Evolutionary conservation across 2,329 filamentous ascomycete species (phyloP), one percentile per base, ranked within the genome.

Genomic region (Microdochium bolleyi): DNA sequence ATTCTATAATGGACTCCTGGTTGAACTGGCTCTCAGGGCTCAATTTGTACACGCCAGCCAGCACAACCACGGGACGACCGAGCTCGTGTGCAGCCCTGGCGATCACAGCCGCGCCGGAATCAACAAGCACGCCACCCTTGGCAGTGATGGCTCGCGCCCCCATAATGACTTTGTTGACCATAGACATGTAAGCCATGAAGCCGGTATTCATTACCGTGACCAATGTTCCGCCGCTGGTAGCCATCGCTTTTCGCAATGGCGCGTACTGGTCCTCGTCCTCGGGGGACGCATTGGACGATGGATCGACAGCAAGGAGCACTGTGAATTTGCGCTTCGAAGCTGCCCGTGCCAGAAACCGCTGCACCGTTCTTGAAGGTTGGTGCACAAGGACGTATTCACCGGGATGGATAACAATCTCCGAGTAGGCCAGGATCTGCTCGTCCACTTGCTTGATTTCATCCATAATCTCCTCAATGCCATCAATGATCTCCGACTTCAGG

Each of bases 401-500:
- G 1, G 89, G 88, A 66, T 95, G 89, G 58, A 99, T 95, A 68
- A 96, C 89, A 49, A 95, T 89, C 57, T 95, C 87, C 2, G 92
- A 89, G 58, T 91, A 88, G 22, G 84, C 83, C 2, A 92, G 89
- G 61, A 99, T 95, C 69, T 96, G 91, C 64, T 95, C 90, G 65
- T 96, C 94, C 8, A 91, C 91, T 65, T 92, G 88, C 58, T 88
- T 87, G 53, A 99, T 85, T 71, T 99, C 94, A 64, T 99, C 94
- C 68, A 95, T 88, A 55, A 99, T 91, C 68, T 99, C 94, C 62
- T 90, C 85, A 62, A 99, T 96, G 44, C 92, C 94, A 61, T 94
- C 89, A 58, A 96, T 85, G 24, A 97, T 87, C 69, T 97, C 94
- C 14, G 89, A 89, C 55, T 91, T 88, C 54, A 97, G 76, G 57